Percentiles rank a stretch among this genome's conserved stretches.
Evolutionary conservation across 306 rosid genomes (phyloP).

Genomic region (Cyclanthera cordifolia): DNA sequence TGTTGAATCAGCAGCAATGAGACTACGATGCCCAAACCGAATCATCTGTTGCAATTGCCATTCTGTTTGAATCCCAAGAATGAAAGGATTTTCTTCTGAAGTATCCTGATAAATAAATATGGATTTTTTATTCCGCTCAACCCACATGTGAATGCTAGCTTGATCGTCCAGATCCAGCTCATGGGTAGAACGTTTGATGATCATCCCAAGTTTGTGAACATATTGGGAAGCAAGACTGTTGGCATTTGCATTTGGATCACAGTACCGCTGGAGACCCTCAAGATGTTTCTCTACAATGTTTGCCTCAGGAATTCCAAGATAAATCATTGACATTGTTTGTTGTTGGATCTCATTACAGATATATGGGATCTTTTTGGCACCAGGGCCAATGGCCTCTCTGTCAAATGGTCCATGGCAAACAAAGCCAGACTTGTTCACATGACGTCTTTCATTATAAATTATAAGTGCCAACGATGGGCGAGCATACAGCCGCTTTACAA

Average conservation of each 20-base stretch:
- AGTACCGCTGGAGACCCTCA: conserved; percentile 74
- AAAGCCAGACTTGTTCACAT: conserved; percentile 77
- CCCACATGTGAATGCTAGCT: conserved; percentile 95
- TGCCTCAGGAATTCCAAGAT: conserved; percentile 90
- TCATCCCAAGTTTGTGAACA: conserved; percentile 92
- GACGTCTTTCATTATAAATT: conserved; percentile 70
- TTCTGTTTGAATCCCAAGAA: conserved; percentile 92
- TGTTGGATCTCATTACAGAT: conserved; percentile 89
- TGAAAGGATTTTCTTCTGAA: conserved; percentile 66
- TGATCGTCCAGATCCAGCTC: conserved; percentile 90
- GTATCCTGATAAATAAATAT: conserved; percentile 73
- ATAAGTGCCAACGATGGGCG: conserved; percentile 73
- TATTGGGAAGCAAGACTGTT: conserved; percentile 81
- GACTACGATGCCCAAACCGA: conserved; percentile 78
- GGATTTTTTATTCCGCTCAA: conserved; percentile 69
- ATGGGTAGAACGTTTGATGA: conserved; percentile 77
- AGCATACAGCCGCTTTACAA: conserved; percentile 76
- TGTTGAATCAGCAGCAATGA: conserved; percentile 77
- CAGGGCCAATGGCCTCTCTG: conserved; percentile 90
- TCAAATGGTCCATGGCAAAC: conserved; percentile 95
- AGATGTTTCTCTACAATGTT: conserved; percentile 88
- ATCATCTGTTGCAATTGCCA: conserved; percentile 96
- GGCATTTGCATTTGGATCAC: conserved; percentile 70
- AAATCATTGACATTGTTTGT: conserved; percentile 94
- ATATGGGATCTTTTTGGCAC: conserved; percentile 75